phyloP scores from a whole-genome alignment of 441 rosid species.

The Croton laevigatus region DNA sequence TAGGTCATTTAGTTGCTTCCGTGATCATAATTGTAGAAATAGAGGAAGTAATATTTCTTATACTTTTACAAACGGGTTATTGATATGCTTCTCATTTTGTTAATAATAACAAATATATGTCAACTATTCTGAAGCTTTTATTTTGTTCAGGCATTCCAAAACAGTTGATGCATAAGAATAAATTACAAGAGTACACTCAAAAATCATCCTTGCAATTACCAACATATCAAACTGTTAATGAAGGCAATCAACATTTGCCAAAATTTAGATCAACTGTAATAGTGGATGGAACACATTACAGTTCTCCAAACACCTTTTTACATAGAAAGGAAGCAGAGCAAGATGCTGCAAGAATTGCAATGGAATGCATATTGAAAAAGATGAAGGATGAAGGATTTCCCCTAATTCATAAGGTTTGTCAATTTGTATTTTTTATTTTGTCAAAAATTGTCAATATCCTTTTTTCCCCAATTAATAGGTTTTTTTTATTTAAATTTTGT shows the following conservation, averaged over 20 bases:
- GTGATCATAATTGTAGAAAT: too few relatives aligned
- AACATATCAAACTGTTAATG: slow-evolving; percentile 23
- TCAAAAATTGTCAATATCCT: not conserved
- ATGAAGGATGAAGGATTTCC: slow-evolving; percentile 28
- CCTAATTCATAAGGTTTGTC: slow-evolving; percentile 26
- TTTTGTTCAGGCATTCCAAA: not conserved
- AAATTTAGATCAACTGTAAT: slow-evolving; percentile 33
- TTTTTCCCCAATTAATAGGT: not conserved
- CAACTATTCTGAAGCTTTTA: too few relatives aligned
- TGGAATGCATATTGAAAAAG: slow-evolving; percentile 23
- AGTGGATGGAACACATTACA: slow-evolving; percentile 30
- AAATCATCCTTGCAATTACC: slow-evolving; percentile 30
- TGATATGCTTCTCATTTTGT: not conserved
- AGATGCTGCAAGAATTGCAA: slow-evolving; percentile 46
- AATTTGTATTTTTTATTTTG: not conserved
- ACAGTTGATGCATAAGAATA: slow-evolving; percentile 31
- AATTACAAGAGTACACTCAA: slow-evolving; percentile 36
- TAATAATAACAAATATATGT: not conserved
- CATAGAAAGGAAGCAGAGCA: slow-evolving; percentile 41
- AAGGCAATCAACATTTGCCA: slow-evolving; percentile 33
- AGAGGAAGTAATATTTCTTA: too few relatives aligned
- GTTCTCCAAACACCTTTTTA: slow-evolving; percentile 29
- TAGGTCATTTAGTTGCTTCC: too few relatives aligned
- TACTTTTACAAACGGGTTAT: too few relatives aligned
- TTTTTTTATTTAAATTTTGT: not conserved